phyloP scores from a whole-genome alignment of 2,329 filamentous ascomycete genomes.

The Colletotrichum gigasporum region DNA sequence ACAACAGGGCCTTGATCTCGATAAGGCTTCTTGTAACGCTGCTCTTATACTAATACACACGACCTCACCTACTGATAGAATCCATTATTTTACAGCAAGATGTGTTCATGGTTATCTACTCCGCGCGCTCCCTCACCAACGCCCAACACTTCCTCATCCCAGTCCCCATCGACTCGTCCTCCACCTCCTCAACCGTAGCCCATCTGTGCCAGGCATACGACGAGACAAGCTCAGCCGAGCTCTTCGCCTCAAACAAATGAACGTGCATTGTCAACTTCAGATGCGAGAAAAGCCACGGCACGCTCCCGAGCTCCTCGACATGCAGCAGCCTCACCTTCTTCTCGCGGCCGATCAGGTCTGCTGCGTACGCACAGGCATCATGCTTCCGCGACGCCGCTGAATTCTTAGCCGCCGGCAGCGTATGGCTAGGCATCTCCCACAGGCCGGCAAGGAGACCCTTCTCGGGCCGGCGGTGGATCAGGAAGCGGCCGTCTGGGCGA shows the following conservation, averaged over 20 bases:
- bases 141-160: constrained; percentile 68
- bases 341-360: constrained; percentile 35
- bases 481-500: constrained; percentile 51
- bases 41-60: too few relatives aligned
- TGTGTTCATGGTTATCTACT: too few relatives aligned
- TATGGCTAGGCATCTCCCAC: constrained; percentile 64
- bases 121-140: constrained; percentile 44
- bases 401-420: constrained; percentile 42
- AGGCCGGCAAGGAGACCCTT: constrained; percentile 64
- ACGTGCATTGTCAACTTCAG: constrained; percentile 67
- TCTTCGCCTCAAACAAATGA: constrained; percentile 55
- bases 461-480: constrained; percentile 60
- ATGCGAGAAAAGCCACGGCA: constrained; percentile 68
- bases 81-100: too few relatives aligned
- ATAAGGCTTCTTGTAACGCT: too few relatives aligned
- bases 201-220: constrained; percentile 41
- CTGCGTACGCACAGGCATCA: constrained; percentile 47
- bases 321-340: constrained; percentile 39
- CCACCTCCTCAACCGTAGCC: constrained; percentile 50
- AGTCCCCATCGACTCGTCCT: constrained; percentile 64
- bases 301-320: constrained; percentile 55
- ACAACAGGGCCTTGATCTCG: too few relatives aligned
- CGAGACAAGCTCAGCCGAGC: background rate
- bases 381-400: constrained; percentile 43
- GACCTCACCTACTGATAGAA: too few relatives aligned